These are phyloP conservation scores for Apophysomyces trapeziformis DNA, from an alignment of 371 early-diverging fungal species.

Conservation along the genomic window DNA sequence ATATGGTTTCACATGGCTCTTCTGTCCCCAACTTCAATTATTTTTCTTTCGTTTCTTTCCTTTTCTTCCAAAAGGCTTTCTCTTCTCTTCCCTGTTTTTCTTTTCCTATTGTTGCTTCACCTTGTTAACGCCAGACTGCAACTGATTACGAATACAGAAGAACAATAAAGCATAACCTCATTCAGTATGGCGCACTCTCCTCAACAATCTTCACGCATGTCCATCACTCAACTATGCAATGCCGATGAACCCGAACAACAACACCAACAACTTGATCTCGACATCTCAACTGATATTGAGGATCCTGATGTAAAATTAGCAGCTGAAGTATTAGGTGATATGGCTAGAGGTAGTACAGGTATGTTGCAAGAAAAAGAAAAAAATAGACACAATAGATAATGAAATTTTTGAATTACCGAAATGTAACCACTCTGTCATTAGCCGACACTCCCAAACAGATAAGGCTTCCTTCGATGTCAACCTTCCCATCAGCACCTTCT, in stretches of 20 bases:
- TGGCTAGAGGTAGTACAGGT: conserved; percentile 40
- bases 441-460: conserved; percentile 16
- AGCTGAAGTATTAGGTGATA: conserved; percentile 69
- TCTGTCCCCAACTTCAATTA: not conserved
- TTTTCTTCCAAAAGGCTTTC: not conserved
- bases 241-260: conserved; percentile 6
- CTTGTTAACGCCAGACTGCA: conserved; percentile 2
- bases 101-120: not conserved
- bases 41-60: conserved; percentile 21
- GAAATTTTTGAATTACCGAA: conserved; percentile 3
- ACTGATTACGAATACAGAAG: conserved; percentile 1
- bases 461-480: conserved; percentile 32
- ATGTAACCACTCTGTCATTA: not conserved
- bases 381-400: conserved; percentile 6
- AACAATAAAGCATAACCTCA: not conserved
- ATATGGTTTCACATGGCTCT: conserved; percentile 23
- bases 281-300: conserved; percentile 7
- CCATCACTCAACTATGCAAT: conserved; percentile 37
- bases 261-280: not conserved
- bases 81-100: conserved; percentile 13
- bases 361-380: conserved; percentile 2
- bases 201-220: conserved; percentile 35
- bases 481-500: conserved; percentile 29
- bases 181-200: conserved; percentile 16
- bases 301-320: conserved; percentile 69